These are phyloP conservation scores for Neurospora africana DNA, from an alignment of 495 filamentous ascomycete species.

Conservation along the genomic window DNA sequence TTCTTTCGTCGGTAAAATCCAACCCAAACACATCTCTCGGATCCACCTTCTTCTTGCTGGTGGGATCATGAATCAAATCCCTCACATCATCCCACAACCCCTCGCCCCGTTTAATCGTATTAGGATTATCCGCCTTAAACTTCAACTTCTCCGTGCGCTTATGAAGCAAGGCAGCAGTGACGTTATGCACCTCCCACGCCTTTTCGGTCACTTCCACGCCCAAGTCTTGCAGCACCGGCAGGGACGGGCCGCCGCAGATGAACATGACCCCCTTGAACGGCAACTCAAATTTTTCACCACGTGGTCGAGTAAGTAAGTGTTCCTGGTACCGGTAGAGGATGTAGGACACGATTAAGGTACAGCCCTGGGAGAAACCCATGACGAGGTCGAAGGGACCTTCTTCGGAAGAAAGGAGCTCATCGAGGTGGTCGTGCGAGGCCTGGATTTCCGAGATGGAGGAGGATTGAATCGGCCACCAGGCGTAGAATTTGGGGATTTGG, in stretches of 20 bases:
- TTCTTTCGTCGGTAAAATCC: slow-evolving; percentile 36
- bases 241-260: slow-evolving; percentile 44
- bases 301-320: slow-evolving; percentile 7
- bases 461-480: slow-evolving; percentile 33
- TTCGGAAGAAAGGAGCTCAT: neutral
- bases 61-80: slow-evolving; percentile 24
- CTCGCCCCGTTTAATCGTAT: slow-evolving; percentile 12
- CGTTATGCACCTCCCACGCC: slow-evolving; percentile 29
- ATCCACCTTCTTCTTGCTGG: neutral
- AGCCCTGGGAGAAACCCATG: slow-evolving; percentile 52
- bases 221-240: slow-evolving; percentile 40
- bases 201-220: slow-evolving; percentile 36
- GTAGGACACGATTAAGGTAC: slow-evolving; percentile 37
- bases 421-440: slow-evolving; percentile 32
- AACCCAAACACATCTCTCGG: slow-evolving; percentile 37
- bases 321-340: slow-evolving; percentile 31
- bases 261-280: slow-evolving; percentile 53
- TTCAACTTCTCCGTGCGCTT: slow-evolving; percentile 20
- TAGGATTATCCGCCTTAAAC: slow-evolving; percentile 19
- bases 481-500: slow-evolving; percentile 30
- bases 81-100: slow-evolving; percentile 20
- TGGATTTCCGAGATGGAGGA: slow-evolving; percentile 21
- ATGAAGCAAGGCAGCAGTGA: slow-evolving; percentile 17
- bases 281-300: slow-evolving; percentile 7
- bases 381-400: slow-evolving; percentile 53